A percentile compares a stretch with the other conserved stretches of the same genome.
Evolutionary conservation across 2,329 filamentous ascomycete species (phyloP).

Genomic region (Pseudocercospora pini-densiflorae): DNA sequence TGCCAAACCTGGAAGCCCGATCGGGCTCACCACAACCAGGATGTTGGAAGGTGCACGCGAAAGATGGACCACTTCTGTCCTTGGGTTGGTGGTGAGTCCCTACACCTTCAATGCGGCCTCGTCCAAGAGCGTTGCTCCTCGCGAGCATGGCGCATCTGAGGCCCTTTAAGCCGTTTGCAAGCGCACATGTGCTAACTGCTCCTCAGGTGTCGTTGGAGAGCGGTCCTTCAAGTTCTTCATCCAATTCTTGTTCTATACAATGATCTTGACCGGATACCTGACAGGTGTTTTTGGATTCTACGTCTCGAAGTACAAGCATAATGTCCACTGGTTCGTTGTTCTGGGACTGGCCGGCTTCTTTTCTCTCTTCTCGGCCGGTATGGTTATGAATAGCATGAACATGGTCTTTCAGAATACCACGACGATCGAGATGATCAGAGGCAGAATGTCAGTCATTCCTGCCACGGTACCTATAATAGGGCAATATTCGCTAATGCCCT

Average conservation of each 20-base stretch:
- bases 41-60: conserved; percentile 77
- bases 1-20: conserved; percentile 91
- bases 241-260: conserved; percentile 79
- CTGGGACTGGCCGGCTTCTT: conserved; percentile 74
- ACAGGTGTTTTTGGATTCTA: conserved; percentile 69
- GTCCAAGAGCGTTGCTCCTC: background rate
- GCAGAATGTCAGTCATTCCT: conserved; percentile 52
- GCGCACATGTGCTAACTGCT: background rate
- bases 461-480: background rate
- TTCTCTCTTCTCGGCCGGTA: conserved; percentile 76
- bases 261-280: conserved; percentile 67
- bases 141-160: background rate
- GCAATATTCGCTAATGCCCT: background rate
- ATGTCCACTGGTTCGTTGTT: conserved; percentile 68
- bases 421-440: conserved; percentile 77
- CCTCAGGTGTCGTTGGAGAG: conserved; percentile 77
- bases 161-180: background rate
- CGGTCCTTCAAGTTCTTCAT: conserved; percentile 84
- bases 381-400: conserved; percentile 74
- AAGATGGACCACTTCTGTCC: conserved; percentile 98
- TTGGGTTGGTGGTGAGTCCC: conserved; percentile 68
- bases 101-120: background rate
- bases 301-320: conserved; percentile 53
- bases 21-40: conserved; percentile 82
- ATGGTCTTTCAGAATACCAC: conserved; percentile 76